phyloP scores from a whole-genome alignment of 2,329 filamentous ascomycete species.

The Fusarium xylarioides region DNA sequence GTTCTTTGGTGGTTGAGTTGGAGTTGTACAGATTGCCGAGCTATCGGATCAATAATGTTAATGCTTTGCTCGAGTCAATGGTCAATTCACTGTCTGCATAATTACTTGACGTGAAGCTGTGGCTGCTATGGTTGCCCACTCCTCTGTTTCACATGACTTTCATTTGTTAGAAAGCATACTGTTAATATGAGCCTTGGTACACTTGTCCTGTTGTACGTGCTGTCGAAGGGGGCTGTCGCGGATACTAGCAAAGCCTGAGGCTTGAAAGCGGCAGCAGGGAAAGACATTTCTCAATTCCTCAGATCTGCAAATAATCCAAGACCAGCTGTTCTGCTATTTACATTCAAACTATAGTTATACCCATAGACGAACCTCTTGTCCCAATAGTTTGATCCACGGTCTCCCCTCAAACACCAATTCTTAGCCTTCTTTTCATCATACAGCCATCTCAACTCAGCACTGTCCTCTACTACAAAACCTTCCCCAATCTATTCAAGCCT shows the following conservation, averaged over 20 bases:
- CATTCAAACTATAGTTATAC: too few relatives aligned
- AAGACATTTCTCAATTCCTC: background rate
- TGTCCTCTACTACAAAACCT: fast-evolving
- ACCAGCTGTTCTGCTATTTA: background rate
- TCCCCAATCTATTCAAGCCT: background rate
- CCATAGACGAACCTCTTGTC: fast-evolving
- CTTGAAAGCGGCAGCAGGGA: background rate
- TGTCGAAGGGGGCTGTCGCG: background rate
- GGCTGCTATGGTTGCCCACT: background rate
- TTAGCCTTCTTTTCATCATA: too few relatives aligned
- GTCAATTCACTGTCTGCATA: background rate
- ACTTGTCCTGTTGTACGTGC: background rate
- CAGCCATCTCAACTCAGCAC: too few relatives aligned
- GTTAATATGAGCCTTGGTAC: too few relatives aligned
- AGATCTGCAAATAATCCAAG: fast-evolving
- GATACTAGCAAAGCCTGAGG: background rate
- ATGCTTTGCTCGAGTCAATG: background rate
- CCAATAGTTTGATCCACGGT: too few relatives aligned
- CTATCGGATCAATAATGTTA: background rate
- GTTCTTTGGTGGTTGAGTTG: background rate
- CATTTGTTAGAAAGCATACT: background rate
- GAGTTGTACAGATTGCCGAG: background rate
- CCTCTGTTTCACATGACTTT: fast-evolving
- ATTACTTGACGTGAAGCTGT: background rate
- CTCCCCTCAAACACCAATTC: background rate